Evolutionary conservation across 192 early-diverging fungal species (phyloP).

Genomic region (Backusella liffmaniae): DNA sequence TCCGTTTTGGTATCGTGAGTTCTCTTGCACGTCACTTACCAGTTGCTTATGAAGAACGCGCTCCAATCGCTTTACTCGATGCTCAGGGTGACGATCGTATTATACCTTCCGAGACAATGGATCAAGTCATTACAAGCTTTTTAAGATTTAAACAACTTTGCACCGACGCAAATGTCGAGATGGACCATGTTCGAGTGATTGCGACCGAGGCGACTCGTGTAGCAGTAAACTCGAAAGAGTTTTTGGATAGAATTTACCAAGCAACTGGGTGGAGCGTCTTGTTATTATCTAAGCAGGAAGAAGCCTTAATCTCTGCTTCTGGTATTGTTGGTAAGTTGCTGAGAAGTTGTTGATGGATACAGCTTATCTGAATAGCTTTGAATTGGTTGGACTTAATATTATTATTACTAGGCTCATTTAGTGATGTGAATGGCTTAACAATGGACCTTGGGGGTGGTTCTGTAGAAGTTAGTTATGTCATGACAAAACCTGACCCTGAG

Average conservation of each 20-base stretch:
- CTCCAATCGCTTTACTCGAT: constrained; percentile 51
- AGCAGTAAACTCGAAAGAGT: constrained; percentile 46
- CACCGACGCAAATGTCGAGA: constrained; percentile 36
- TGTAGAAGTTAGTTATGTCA: constrained; percentile 54
- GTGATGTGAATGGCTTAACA: constrained; percentile 47
- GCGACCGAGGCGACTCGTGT: constrained; percentile 55
- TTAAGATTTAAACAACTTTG: constrained; percentile 48
- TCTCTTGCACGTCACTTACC: constrained; percentile 45
- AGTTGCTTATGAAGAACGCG: constrained; percentile 55
- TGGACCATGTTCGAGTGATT: constrained; percentile 40
- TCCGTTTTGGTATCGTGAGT: constrained; percentile 53
- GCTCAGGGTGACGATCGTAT: constrained; percentile 36
- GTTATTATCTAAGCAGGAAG: constrained; percentile 44
- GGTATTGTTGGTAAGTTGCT: constrained; percentile 45
- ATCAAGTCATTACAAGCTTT: constrained; percentile 47
- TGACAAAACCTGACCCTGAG: background rate
- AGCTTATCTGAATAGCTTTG: background rate
- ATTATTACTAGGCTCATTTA: constrained; percentile 37
- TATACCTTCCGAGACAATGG: constrained; percentile 47
- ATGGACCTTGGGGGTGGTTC: constrained; percentile 57
- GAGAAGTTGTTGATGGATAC: background rate
- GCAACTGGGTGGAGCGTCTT: constrained; percentile 42
- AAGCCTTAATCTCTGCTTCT: constrained; percentile 48
- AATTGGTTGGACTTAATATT: background rate
- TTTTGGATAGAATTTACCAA: constrained; percentile 40